Evolutionary conservation across 345 rosid species (phyloP).

Genomic region (Euphorbia tirucalli): DNA sequence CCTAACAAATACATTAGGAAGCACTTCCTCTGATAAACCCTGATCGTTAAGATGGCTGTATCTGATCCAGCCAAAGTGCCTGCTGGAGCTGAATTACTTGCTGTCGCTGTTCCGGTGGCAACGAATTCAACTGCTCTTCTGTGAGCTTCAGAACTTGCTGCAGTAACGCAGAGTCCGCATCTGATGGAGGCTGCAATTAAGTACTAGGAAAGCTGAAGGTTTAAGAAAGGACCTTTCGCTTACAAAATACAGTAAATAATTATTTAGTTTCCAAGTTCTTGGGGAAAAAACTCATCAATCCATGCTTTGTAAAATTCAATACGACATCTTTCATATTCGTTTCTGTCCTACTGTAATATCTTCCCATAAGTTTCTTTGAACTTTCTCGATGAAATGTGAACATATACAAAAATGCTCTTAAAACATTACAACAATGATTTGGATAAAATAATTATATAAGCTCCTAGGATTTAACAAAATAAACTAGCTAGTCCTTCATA

Average conservation of each 20-base stretch:
- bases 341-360: too few relatives aligned
- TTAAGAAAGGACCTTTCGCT: neutral
- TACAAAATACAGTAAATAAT: neutral
- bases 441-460: too few relatives aligned
- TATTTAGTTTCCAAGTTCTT: too few relatives aligned
- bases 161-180: slow-evolving; percentile 67
- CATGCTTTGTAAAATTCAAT: too few relatives aligned
- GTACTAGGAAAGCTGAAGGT: slow-evolving; percentile 12
- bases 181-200: slow-evolving; percentile 45
- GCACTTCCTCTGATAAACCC: neutral
- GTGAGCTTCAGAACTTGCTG: slow-evolving; percentile 87
- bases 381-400: too few relatives aligned
- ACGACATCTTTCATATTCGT: too few relatives aligned
- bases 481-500: too few relatives aligned
- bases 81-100: slow-evolving; percentile 84
- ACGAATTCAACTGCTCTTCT: slow-evolving; percentile 72
- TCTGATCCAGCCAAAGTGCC: slow-evolving; percentile 58
- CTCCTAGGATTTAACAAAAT: too few relatives aligned
- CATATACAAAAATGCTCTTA: too few relatives aligned
- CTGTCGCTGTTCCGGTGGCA: slow-evolving; percentile 82
- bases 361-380: too few relatives aligned
- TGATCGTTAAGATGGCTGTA: slow-evolving; percentile 44
- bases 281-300: too few relatives aligned
- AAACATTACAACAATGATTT: too few relatives aligned
- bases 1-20: neutral